Evolutionary conservation across 805 yeast genomes (phyloP).

Genomic region (Starmerella geochares): DNA sequence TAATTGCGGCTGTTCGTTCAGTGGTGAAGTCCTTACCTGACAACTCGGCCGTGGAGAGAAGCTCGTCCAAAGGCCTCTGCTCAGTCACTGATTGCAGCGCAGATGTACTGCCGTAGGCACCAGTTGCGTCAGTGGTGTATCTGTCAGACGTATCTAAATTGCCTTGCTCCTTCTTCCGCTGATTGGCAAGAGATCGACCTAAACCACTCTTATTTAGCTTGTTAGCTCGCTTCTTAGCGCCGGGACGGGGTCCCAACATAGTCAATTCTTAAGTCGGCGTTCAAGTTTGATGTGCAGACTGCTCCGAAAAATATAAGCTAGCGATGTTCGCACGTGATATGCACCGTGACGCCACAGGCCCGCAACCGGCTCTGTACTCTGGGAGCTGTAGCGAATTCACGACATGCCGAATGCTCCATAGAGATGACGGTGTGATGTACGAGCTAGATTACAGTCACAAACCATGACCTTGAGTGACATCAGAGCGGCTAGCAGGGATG

Average conservation of each 20-base stretch:
- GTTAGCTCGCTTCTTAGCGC: constrained; percentile 57
- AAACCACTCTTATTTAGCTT: constrained; percentile 60
- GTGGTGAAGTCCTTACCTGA: constrained; percentile 96
- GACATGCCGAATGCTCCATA: no score
- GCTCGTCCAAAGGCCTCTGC: constrained; percentile 87
- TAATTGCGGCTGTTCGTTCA: constrained; percentile 70
- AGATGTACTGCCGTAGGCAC: constrained; percentile 54
- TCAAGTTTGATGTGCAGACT: neutral
- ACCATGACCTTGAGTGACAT: no score
- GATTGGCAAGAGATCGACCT: constrained; percentile 73
- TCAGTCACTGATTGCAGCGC: constrained; percentile 89
- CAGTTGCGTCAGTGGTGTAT: constrained; percentile 61
- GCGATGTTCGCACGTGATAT: neutral
- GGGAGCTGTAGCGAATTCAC: no score
- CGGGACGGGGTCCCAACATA: constrained; percentile 77
- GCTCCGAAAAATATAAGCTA: neutral
- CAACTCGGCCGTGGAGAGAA: constrained; percentile 85
- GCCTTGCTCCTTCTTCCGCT: constrained; percentile 43
- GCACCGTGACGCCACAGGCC: neutral
- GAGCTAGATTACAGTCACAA: no score
- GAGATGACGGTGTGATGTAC: no score
- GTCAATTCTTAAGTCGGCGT: neutral
- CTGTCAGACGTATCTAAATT: constrained; percentile 72
- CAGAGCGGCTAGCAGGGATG: no score
- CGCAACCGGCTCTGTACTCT: neutral